Percentiles rank a stretch among this genome's conserved stretches.
Conservation (phyloP, 2,329 filamentous ascomycete species). For the Sordariomycetes sp. region DNA sequence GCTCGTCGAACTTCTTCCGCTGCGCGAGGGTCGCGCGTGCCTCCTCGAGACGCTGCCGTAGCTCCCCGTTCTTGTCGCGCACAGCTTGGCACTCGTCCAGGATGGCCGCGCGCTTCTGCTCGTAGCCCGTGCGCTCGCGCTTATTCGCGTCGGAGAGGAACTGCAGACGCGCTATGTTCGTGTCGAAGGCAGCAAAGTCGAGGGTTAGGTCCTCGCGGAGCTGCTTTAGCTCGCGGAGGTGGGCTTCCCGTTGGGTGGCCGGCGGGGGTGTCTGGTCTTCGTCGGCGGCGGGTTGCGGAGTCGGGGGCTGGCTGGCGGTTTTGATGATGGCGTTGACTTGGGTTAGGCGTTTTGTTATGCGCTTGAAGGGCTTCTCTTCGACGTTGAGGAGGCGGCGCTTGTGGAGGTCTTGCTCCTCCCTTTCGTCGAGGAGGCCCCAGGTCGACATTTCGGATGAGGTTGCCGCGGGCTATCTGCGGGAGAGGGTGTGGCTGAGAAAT, state of each 20-base stretch:
- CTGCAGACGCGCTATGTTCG: constrained; percentile 75
- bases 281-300: constrained; percentile 10
- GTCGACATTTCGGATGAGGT: constrained; percentile 22
- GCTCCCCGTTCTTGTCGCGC: constrained; percentile 56
- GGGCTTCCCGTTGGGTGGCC: constrained; percentile 29
- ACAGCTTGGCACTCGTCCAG: constrained; percentile 66
- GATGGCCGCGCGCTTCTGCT: constrained; percentile 67
- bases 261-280: constrained; percentile 20
- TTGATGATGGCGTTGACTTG: constrained; percentile 31
- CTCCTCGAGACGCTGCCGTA: constrained; percentile 64
- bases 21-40: constrained; percentile 63
- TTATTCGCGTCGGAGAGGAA: constrained; percentile 75
- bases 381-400: constrained; percentile 76
- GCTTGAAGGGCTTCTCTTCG: constrained; percentile 85
- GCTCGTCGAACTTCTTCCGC: constrained; percentile 75
- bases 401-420: constrained; percentile 74
- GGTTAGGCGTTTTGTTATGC: constrained; percentile 69
- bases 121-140: constrained; percentile 73
- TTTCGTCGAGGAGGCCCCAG: constrained; percentile 59
- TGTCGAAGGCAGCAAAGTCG: constrained; percentile 82
- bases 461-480: neutral
- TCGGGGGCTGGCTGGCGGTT: constrained; percentile 31
- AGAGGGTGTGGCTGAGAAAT: neutral
- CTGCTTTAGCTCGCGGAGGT: constrained; percentile 40
- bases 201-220: constrained; percentile 75